phyloP scores from a whole-genome alignment of 371 early-diverging fungal species.

The Mortierella sp. region DNA sequence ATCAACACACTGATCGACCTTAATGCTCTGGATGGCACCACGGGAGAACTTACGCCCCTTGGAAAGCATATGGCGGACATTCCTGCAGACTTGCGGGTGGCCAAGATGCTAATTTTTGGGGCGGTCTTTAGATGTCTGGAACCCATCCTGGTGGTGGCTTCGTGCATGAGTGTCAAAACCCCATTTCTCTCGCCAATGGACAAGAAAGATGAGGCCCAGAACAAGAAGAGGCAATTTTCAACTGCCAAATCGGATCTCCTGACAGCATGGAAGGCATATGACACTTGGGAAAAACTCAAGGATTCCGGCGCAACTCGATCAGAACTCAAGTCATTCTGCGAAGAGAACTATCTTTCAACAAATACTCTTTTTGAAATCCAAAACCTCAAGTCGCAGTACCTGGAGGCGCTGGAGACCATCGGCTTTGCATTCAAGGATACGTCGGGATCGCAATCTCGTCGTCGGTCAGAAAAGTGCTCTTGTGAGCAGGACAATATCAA shows the following conservation, averaged over 20 bases:
- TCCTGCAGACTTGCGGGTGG: slow-evolving; percentile 91
- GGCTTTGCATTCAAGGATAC: slow-evolving; percentile 65
- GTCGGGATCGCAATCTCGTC: slow-evolving; percentile 36
- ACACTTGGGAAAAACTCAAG: slow-evolving; percentile 67
- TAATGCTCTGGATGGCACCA: slow-evolving; percentile 66
- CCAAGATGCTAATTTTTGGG: slow-evolving; percentile 89
- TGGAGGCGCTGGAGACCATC: slow-evolving; percentile 69
- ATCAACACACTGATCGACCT: slow-evolving; percentile 68
- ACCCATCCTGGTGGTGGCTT: slow-evolving; percentile 84
- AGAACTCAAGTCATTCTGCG: slow-evolving; percentile 64
- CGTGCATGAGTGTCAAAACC: slow-evolving; percentile 79
- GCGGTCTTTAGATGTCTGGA: slow-evolving; percentile 87
- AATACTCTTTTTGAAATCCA: slow-evolving; percentile 64
- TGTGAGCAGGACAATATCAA: slow-evolving; percentile 57
- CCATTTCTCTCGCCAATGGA: slow-evolving; percentile 80
- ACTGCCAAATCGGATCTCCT: slow-evolving; percentile 77
- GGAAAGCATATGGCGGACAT: slow-evolving; percentile 91
- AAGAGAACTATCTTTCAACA: slow-evolving; percentile 74
- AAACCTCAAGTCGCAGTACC: slow-evolving; percentile 67
- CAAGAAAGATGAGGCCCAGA: slow-evolving; percentile 72
- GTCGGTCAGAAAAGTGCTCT: slow-evolving; percentile 48
- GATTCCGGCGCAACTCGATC: slow-evolving; percentile 53
- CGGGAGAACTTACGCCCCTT: slow-evolving; percentile 83
- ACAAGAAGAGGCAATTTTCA: slow-evolving; percentile 65
- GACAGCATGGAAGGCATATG: slow-evolving; percentile 76